Evolutionary conservation across 257 asterid species (phyloP).

Genomic region (Dorcoceras hygrometricum): DNA sequence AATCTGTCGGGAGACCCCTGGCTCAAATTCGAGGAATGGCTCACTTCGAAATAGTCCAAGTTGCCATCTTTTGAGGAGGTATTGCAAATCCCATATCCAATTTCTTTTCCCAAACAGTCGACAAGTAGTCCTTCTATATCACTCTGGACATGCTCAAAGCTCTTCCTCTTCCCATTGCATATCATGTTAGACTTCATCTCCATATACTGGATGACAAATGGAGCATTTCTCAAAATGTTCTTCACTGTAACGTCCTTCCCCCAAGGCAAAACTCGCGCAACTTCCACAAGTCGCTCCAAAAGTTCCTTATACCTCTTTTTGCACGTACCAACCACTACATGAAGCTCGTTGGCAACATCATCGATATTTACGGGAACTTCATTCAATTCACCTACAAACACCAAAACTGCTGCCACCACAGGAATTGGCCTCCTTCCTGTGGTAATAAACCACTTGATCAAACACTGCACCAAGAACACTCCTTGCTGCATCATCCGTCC

Average conservation of each 20-base stretch:
- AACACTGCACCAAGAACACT: slow-evolving; percentile 72
- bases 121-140: slow-evolving; percentile 52
- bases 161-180: slow-evolving; percentile 21
- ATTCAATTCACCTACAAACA: slow-evolving; percentile 63
- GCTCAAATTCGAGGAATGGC: slow-evolving; percentile 12
- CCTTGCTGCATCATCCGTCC: slow-evolving; percentile 68
- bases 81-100: slow-evolving; percentile 26
- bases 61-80: slow-evolving; percentile 26
- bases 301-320: slow-evolving; percentile 67
- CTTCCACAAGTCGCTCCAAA: slow-evolving; percentile 61
- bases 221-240: slow-evolving; percentile 64
- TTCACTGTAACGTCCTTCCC: slow-evolving; percentile 69
- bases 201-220: slow-evolving; percentile 73
- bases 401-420: slow-evolving; percentile 74
- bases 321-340: slow-evolving; percentile 54
- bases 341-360: slow-evolving; percentile 50
- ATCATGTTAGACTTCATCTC: slow-evolving; percentile 64
- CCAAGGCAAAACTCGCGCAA: slow-evolving; percentile 77
- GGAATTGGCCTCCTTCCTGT: slow-evolving; percentile 83
- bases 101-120: slow-evolving; percentile 45
- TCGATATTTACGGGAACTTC: slow-evolving; percentile 47
- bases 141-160: slow-evolving; percentile 30
- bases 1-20: slow-evolving; percentile 34
- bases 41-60: slow-evolving; percentile 46
- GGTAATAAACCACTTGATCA: slow-evolving; percentile 81